Conservation (phyloP, 345 rosid species). For the Melaleuca alternifolia region DNA sequence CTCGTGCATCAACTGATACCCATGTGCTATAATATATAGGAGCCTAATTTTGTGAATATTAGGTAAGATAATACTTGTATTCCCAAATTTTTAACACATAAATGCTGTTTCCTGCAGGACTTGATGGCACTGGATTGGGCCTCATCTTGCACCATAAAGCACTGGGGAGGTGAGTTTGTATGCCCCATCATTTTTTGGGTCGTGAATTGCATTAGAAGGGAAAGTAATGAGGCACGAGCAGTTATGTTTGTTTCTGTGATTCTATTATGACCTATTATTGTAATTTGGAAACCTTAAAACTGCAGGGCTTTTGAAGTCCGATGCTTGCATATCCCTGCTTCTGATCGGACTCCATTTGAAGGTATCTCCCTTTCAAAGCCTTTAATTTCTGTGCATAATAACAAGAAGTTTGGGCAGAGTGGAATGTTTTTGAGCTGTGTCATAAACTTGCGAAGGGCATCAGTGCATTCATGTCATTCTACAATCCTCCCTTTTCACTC, state of each 20-base stretch:
- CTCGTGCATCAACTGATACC: background rate
- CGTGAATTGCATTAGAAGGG: background rate
- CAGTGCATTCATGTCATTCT: background rate
- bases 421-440: background rate
- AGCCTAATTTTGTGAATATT: background rate
- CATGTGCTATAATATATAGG: background rate
- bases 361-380: conserved; percentile 22
- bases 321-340: conserved; percentile 75
- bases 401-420: background rate
- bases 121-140: conserved; percentile 73
- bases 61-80: background rate
- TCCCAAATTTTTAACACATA: background rate
- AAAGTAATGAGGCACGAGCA: background rate
- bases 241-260: background rate
- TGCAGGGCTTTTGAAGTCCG: conserved; percentile 71
- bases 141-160: conserved; percentile 72
- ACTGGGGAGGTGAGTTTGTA: conserved; percentile 54
- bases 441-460: background rate
- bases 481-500: background rate
- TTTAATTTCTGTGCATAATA: background rate
- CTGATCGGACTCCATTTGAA: conserved; percentile 63
- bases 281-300: background rate
- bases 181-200: background rate
- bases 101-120: conserved; percentile 16
- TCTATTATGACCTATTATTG: background rate